Base-by-base conservation (phyloP, 306 rosid genomes). In the Castanea sativa region DNA sequence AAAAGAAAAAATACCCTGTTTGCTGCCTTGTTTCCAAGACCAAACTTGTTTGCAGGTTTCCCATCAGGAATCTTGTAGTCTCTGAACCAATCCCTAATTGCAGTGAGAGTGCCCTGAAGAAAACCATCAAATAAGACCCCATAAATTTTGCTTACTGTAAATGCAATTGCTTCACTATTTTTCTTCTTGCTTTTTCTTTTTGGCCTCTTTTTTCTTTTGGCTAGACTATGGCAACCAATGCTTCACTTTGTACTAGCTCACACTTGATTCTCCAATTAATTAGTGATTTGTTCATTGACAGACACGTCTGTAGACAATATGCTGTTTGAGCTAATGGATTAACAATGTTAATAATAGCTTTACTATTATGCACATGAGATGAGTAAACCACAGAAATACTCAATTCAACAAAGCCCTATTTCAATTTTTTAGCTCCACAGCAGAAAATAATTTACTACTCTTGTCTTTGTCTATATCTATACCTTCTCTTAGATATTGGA, bases 11-110 rank as follows among this genome's bases (percentile, higher is more conserved):
- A 60, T 87, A 94, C 98, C 97, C 88, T 94, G 84, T 91, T 81
- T 61, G 91, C 93, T 30, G 98, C 92, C 82, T 87, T 80, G 93
- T 92, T 92, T 59, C 96, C 97, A 56, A 94, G 97, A 77, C 98
- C 98, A 88, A 94, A 94, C 77, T 81, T 90, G 88, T 94, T 94
- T 68, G 98, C 98, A 72, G 97, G 97, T 84, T 94, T 94, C 75
- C 98, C 98, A 82, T 94, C 98, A 65, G 98, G 98, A 78, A 90
- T 89, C 91, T 94, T 94, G 88, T 94, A 94, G 85, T 94, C 98
- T 87, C 98, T 89, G 82, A 94, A 94, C 97, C 98, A 94, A 74
- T 94, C 88, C 82, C 97, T 90, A 57, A 94, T 90, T 67, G 97
- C 96, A 77, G 94, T 90, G 75, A 94, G 91, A 60, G 97, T 94